phyloP scores from a whole-genome alignment of 257 asterid genomes.

The Solanum peruvianum region DNA sequence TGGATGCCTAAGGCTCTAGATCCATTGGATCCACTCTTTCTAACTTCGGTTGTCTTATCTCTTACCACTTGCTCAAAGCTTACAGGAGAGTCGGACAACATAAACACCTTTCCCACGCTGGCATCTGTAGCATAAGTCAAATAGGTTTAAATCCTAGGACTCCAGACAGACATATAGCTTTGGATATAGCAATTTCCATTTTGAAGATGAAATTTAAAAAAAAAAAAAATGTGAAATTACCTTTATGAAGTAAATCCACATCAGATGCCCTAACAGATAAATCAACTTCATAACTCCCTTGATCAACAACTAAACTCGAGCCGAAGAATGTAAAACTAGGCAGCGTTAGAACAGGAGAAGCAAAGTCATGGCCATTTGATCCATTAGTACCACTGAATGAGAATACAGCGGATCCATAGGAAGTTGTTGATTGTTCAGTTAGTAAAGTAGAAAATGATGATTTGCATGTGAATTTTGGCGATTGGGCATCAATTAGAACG shows the following conservation, averaged over 20 bases:
- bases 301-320: constrained; percentile 17
- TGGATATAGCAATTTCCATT: background rate
- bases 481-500: constrained; percentile 17
- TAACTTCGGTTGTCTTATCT: constrained; percentile 15
- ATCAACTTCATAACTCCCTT: constrained; percentile 21
- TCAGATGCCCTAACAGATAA: constrained; percentile 14
- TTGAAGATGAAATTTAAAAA: background rate
- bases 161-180: background rate
- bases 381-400: constrained; percentile 37
- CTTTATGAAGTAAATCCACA: constrained; percentile 24
- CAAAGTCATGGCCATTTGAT: constrained; percentile 22
- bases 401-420: constrained; percentile 30
- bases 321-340: constrained; percentile 64
- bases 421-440: constrained; percentile 12
- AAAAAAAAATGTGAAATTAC: constrained; percentile 15
- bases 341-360: constrained; percentile 32
- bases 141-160: background rate
- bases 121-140: constrained; percentile 6
- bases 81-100: constrained; percentile 8
- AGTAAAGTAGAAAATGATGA: constrained; percentile 51
- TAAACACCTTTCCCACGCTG: constrained; percentile 3
- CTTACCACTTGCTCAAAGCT: constrained; percentile 10
- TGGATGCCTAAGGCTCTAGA: constrained; percentile 25
- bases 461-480: constrained; percentile 24
- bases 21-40: constrained; percentile 10